Evolutionary conservation across 2,329 filamentous ascomycete genomes (phyloP).

Genomic region (Arthrobotrys sinensis): DNA sequence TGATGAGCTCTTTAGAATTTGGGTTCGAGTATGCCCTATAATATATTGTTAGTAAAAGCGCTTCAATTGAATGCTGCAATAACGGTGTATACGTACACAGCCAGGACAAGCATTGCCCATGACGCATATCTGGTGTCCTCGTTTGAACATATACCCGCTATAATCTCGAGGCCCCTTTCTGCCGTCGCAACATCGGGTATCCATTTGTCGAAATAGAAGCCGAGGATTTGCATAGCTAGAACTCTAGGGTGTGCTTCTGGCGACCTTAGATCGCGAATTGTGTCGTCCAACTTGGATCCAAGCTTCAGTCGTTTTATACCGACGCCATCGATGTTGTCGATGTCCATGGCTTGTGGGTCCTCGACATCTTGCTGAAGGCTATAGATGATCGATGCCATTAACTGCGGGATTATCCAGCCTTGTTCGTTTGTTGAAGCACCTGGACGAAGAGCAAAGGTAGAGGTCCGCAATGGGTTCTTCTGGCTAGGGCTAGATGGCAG

Average conservation of each 20-base stretch:
- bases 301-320: conserved; percentile 62
- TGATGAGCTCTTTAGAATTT: conserved; percentile 67
- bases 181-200: conserved; percentile 72
- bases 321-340: conserved; percentile 42
- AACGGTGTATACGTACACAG: conserved; percentile 74
- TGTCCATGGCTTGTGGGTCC: conserved; percentile 40
- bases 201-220: conserved; percentile 72
- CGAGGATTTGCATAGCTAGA: conserved; percentile 74
- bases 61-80: neutral
- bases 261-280: conserved; percentile 72
- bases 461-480: conserved; percentile 71
- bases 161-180: conserved; percentile 72
- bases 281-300: conserved; percentile 64
- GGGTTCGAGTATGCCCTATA: conserved; percentile 69
- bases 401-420: conserved; percentile 64
- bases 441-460: conserved; percentile 73
- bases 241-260: conserved; percentile 69
- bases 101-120: conserved; percentile 88
- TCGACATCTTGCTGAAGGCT: conserved; percentile 72
- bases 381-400: conserved; percentile 73
- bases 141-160: conserved; percentile 76
- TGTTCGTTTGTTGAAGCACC: conserved; percentile 69
- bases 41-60: conserved; percentile 65
- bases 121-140: conserved; percentile 78
- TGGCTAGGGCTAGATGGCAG: conserved; percentile 72